Percentiles rank a stretch among this genome's conserved stretches.
Evolutionary conservation across 306 rosid genomes (phyloP).

Genomic region (Ormosia emarginata): DNA sequence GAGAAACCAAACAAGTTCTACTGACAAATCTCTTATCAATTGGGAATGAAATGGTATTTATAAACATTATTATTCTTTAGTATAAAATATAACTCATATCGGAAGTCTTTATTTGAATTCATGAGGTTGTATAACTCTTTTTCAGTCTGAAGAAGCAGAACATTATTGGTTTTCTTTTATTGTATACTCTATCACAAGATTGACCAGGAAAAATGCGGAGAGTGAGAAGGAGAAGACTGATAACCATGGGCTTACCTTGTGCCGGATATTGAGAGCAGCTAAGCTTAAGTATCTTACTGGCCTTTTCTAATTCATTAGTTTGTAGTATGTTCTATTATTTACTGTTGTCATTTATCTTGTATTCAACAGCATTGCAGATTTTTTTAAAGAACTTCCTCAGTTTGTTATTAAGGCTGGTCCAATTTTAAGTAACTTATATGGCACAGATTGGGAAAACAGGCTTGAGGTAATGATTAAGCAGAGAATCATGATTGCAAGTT

Average conservation of each 20-base stretch:
- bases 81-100: background rate
- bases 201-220: conserved; percentile 43
- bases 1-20: conserved; percentile 60
- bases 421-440: conserved; percentile 60
- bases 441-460: conserved; percentile 91
- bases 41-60: conserved; percentile 67
- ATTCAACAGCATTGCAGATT: conserved; percentile 69
- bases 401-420: conserved; percentile 86
- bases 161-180: conserved; percentile 81
- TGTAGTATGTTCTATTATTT: conserved; percentile 14
- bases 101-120: conserved; percentile 10
- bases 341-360: conserved; percentile 20
- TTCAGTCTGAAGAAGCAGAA: conserved; percentile 83
- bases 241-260: conserved; percentile 54
- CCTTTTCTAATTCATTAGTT: conserved; percentile 5
- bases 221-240: conserved; percentile 33
- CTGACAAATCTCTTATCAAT: conserved; percentile 51
- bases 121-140: conserved; percentile 14
- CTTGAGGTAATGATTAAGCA: conserved; percentile 61
- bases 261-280: conserved; percentile 77
- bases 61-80: background rate
- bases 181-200: conserved; percentile 65
- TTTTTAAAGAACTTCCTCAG: conserved; percentile 96
- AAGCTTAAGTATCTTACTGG: conserved; percentile 65
- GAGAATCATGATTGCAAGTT: conserved; percentile 10